A percentile compares a stretch with the other conserved stretches of the same genome.
Evolutionary conservation across 2,329 filamentous ascomycete genomes (phyloP).

Genomic region (Penicillium glabrum): DNA sequence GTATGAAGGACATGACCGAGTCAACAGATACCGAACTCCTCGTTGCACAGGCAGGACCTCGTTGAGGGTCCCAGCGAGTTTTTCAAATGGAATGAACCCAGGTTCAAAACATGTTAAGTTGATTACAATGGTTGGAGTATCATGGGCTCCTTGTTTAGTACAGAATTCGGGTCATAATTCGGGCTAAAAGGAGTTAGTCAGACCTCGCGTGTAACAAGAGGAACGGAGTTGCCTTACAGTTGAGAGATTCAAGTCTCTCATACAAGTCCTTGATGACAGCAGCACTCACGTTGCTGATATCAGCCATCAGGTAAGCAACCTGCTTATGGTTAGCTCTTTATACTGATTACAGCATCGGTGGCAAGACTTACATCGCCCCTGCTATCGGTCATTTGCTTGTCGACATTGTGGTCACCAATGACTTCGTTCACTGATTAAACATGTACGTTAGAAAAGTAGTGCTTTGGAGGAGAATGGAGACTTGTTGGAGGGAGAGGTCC

Average conservation of each 20-base stretch:
- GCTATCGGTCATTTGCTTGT: conserved; percentile 98
- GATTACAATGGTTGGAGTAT: conserved; percentile 15
- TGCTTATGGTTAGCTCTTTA: conserved; percentile 31
- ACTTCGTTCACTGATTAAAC: conserved; percentile 76
- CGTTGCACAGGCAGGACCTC: conserved; percentile 8
- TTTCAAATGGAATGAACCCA: not conserved
- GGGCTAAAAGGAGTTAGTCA: conserved; percentile 29
- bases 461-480: not conserved
- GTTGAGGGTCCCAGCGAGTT: conserved; percentile 18
- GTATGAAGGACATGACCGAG: not conserved
- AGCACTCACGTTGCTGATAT: conserved; percentile 82
- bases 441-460: not conserved
- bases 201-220: conserved; percentile 10
- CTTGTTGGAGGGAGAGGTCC: not conserved
- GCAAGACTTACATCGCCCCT: conserved; percentile 70
- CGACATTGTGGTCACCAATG: conserved; percentile 91
- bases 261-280: conserved; percentile 83
- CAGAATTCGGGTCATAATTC: conserved; percentile 48
- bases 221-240: conserved; percentile 60
- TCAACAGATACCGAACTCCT: not conserved
- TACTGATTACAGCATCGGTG: not conserved
- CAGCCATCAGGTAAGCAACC: conserved; percentile 95
- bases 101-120: conserved; percentile 17
- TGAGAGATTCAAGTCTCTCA: conserved; percentile 75
- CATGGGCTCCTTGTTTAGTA: conserved; percentile 33